Percentiles rank a stretch among this genome's conserved stretches.
Conservation (phyloP, 2,329 filamentous ascomycete species). For the Metarhizium album region DNA sequence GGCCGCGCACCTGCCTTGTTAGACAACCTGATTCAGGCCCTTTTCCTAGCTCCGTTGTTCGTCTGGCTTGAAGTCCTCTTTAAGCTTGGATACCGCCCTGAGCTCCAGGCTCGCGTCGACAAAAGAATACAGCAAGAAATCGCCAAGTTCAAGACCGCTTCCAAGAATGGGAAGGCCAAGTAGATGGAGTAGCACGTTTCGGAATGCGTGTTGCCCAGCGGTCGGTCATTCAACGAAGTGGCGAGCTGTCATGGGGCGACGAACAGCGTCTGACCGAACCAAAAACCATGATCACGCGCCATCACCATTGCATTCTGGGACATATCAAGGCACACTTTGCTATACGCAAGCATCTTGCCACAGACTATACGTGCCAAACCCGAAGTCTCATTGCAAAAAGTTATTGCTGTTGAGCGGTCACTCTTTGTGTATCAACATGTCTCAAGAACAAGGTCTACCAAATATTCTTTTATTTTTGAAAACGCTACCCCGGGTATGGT, state of each 20-base stretch:
- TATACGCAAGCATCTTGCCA: neutral
- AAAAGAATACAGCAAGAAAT: slow-evolving; percentile 67
- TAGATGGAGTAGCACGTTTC: slow-evolving; percentile 14
- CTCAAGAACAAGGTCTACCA: neutral
- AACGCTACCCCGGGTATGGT: neutral
- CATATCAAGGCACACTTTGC: neutral
- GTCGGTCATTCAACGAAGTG: neutral
- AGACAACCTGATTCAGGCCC: slow-evolving; percentile 82
- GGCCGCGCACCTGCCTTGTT: slow-evolving; percentile 77
- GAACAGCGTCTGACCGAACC: neutral
- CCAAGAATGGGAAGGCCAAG: slow-evolving; percentile 43
- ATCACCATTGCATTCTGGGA: neutral
- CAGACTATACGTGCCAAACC: neutral
- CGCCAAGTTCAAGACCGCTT: slow-evolving; percentile 56
- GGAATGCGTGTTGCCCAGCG: neutral
- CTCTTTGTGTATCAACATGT: neutral
- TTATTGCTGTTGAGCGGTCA: neutral
- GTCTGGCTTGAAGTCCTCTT: slow-evolving; percentile 96
- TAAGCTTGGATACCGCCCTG: slow-evolving; percentile 77
- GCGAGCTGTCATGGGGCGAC: neutral
- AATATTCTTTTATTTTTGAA: neutral
- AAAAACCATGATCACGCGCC: neutral
- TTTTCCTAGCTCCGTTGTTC: slow-evolving; percentile 90
- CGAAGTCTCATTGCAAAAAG: neutral
- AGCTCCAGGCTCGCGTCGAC: slow-evolving; percentile 72